phyloP scores from a whole-genome alignment of 495 filamentous ascomycete genomes.

The Astrothelium subdiscretum region DNA sequence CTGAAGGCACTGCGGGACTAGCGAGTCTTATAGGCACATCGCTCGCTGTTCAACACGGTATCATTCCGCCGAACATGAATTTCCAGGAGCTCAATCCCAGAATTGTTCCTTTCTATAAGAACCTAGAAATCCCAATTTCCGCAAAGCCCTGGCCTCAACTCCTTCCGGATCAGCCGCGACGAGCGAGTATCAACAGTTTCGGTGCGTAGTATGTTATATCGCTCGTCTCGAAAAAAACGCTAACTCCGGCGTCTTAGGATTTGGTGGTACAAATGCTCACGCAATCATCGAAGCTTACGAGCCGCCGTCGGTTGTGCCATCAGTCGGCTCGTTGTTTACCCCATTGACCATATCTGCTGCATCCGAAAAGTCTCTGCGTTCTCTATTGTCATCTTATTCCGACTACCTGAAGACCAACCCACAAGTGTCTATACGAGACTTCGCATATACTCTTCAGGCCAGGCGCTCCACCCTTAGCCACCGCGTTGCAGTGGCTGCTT shows the following conservation, averaged over 20 bases:
- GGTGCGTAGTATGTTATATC: slow-evolving; percentile 2
- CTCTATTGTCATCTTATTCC: background rate
- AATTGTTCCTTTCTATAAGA: slow-evolving; percentile 15
- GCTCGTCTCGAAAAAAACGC: too few relatives aligned
- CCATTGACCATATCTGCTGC: background rate
- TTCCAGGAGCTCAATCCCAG: slow-evolving; percentile 35
- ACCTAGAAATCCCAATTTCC: slow-evolving; percentile 7
- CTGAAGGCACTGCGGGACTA: slow-evolving; percentile 45
- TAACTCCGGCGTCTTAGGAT: too few relatives aligned
- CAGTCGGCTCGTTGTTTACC: background rate
- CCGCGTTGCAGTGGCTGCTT: background rate
- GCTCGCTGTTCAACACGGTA: slow-evolving; percentile 45
- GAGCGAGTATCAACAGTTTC: slow-evolving; percentile 30
- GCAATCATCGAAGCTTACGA: slow-evolving; percentile 26
- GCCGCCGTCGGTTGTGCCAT: background rate
- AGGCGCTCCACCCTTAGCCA: background rate
- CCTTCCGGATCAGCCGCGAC: slow-evolving; percentile 8
- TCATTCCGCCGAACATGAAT: slow-evolving; percentile 34
- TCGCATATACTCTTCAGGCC: background rate
- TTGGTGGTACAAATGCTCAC: slow-evolving; percentile 42
- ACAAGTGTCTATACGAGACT: background rate
- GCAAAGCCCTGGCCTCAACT: slow-evolving; percentile 16
- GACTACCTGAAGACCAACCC: background rate
- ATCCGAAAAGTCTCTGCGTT: background rate
- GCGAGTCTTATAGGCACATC: slow-evolving; percentile 46